These are phyloP conservation scores for Petasospora rhodanensis DNA, from an alignment of 1,139 yeast genomes.

Conservation along the genomic window DNA sequence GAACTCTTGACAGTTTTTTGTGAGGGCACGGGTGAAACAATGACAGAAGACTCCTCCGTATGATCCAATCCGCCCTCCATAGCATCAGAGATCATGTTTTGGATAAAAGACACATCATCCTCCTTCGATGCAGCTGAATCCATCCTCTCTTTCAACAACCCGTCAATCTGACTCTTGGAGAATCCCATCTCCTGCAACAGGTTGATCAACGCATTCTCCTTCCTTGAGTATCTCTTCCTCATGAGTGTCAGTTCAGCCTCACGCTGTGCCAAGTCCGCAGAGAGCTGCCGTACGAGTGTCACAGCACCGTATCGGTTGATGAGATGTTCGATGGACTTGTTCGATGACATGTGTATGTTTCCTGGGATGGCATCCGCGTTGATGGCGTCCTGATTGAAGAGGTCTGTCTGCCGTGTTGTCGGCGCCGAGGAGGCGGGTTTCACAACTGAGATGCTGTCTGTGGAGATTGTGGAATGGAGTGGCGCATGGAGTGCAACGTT, in stretches of 20 bases:
- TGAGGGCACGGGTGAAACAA: conserved; percentile 1
- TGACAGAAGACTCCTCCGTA: background rate
- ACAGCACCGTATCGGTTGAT: conserved; percentile 40
- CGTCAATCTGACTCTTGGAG: conserved; percentile 41
- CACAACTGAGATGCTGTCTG: no score
- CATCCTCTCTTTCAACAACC: conserved; percentile 26
- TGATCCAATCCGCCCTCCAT: conserved; percentile 20
- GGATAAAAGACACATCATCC: conserved; percentile 11
- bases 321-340: conserved; percentile 31
- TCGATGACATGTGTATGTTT: conserved; percentile 31
- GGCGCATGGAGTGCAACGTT: no score
- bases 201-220: conserved; percentile 41
- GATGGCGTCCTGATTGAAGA: conserved; percentile 2
- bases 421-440: no score
- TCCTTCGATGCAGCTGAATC: background rate
- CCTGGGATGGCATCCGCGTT: conserved; percentile 30
- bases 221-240: conserved; percentile 37
- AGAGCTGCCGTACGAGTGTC: conserved; percentile 42
- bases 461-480: no score
- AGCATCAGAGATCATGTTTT: conserved; percentile 31
- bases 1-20: background rate
- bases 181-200: conserved; percentile 44
- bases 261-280: conserved; percentile 44
- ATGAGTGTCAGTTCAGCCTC: conserved; percentile 43
- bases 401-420: no score